These are phyloP conservation scores for Moricandia moricandioides DNA, from an alignment of 345 rosid species.

Conservation along the genomic window DNA sequence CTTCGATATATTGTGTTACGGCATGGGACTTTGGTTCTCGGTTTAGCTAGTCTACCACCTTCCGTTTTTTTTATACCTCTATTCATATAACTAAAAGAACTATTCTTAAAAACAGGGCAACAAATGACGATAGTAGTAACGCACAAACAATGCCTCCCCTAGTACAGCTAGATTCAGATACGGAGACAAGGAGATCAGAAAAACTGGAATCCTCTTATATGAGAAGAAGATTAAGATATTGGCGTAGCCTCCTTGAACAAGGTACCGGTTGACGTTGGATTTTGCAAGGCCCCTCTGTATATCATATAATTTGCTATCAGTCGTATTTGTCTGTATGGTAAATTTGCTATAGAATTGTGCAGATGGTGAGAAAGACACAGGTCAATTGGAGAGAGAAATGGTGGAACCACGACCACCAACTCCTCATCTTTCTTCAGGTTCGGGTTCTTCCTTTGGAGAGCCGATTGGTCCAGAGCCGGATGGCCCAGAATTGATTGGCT, in stretches of 20 bases:
- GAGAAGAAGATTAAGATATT: slow-evolving; percentile 34
- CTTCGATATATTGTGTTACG: too few species aligned
- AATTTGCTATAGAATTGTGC: slow-evolving; percentile 49
- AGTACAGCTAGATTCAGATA: slow-evolving; percentile 41
- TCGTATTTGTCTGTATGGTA: slow-evolving; percentile 35
- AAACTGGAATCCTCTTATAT: slow-evolving; percentile 41
- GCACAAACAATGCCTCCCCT: slow-evolving; percentile 42
- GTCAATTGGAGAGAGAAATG: slow-evolving; percentile 37
- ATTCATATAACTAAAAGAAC: neutral
- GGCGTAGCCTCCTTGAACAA: slow-evolving; percentile 38
- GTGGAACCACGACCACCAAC: slow-evolving; percentile 26
- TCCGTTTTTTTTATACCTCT: neutral
- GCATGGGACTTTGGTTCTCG: neutral
- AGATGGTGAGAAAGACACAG: slow-evolving; percentile 49
- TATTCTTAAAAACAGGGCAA: slow-evolving; percentile 38
- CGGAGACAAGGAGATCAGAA: slow-evolving; percentile 39
- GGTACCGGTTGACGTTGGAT: slow-evolving; percentile 24
- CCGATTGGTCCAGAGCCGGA: slow-evolving; percentile 37
- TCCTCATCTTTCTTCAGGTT: slow-evolving; percentile 20
- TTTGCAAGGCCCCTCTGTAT: slow-evolving; percentile 18
- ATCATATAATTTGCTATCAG: slow-evolving; percentile 17
- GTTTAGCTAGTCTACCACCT: slow-evolving; percentile 1
- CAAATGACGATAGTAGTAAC: slow-evolving; percentile 39
- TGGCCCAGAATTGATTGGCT: slow-evolving; percentile 20
- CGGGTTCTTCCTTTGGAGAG: slow-evolving; percentile 36